Percentiles rank a stretch among this genome's conserved stretches.
Conservation (phyloP, 768 basidiomycete genomes). For the Pulveroboletus sp. region DNA sequence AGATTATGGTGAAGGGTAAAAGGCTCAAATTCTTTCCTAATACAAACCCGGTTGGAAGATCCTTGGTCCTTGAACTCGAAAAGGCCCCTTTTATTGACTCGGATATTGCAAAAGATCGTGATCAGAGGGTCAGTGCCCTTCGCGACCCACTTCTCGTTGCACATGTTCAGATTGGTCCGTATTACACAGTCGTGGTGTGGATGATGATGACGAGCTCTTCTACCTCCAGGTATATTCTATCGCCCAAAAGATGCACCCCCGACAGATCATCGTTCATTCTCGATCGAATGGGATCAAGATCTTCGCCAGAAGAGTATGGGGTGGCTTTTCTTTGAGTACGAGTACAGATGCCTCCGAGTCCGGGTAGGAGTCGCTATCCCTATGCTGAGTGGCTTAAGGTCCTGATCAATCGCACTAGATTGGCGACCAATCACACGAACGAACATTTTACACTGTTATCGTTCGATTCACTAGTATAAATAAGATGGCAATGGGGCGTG, state of each 20-base stretch:
- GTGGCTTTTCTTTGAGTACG: constrained; percentile 60
- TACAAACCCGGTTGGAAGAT: constrained; percentile 1
- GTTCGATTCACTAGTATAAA: constrained; percentile 56
- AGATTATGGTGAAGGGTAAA: constrained; percentile 37
- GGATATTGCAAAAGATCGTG: constrained; percentile 46
- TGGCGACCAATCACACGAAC: constrained; percentile 51
- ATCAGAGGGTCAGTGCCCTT: constrained; percentile 40
- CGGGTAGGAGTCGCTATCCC: constrained; percentile 37
- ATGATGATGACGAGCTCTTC: not conserved
- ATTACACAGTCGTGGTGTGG: not conserved
- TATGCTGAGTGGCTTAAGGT: not conserved
- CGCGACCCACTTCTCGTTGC: constrained; percentile 50
- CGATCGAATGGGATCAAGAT: constrained; percentile 62
- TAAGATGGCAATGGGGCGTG: constrained; percentile 56
- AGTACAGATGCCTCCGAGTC: constrained; percentile 61
- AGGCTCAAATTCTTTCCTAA: constrained; percentile 33
- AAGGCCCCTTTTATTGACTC: constrained; percentile 57
- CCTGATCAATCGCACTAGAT: constrained; percentile 37
- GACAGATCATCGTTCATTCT: constrained; percentile 49
- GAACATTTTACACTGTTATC: constrained; percentile 46
- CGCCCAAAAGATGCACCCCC: constrained; percentile 20
- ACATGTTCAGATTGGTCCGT: constrained; percentile 63
- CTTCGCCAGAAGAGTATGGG: constrained; percentile 45
- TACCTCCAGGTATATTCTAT: constrained; percentile 25
- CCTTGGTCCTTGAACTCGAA: constrained; percentile 35